Evolutionary conservation across 331 rosid species (phyloP).

Genomic region (Saraca asoca): DNA sequence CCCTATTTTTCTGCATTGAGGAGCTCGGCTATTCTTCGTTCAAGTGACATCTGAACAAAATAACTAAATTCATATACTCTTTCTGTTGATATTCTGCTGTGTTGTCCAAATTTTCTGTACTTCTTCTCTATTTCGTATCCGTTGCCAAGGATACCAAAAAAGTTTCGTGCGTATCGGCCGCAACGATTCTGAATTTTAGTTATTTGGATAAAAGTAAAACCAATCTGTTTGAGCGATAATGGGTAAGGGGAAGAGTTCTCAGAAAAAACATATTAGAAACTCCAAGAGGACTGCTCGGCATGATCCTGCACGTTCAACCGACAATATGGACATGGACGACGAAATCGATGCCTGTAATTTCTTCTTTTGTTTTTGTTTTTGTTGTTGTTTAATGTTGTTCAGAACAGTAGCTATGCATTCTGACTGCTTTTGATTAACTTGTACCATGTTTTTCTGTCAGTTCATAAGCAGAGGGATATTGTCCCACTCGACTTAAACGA

Average conservation of each 20-base stretch:
- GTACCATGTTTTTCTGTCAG: slow-evolving; percentile 41
- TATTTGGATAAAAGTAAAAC: too few species aligned
- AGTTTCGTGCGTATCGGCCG: too few species aligned
- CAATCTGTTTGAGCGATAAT: slow-evolving; percentile 31
- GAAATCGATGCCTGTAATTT: slow-evolving; percentile 78
- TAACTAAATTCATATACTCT: too few species aligned
- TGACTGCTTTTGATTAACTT: not conserved
- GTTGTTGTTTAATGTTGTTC: too few species aligned
- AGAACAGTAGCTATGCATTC: not conserved
- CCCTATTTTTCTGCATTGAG: too few species aligned
- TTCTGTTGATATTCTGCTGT: too few species aligned
- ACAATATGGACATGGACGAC: slow-evolving; percentile 75
- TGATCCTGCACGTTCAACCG: slow-evolving; percentile 33
- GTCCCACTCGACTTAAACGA: slow-evolving; percentile 64
- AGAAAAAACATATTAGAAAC: slow-evolving; percentile 35
- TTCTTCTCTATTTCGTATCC: too few species aligned
- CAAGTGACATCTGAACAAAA: too few species aligned
- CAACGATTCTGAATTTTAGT: too few species aligned
- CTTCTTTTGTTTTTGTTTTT: not conserved
- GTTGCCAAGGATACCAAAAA: too few species aligned
- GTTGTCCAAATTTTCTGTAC: too few species aligned
- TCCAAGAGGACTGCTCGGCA: slow-evolving; percentile 36
- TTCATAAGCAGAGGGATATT: slow-evolving; percentile 79
- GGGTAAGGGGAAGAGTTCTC: slow-evolving; percentile 56
- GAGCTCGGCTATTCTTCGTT: too few species aligned